Percentiles rank a stretch among this genome's conserved stretches.
Conservation (phyloP, 495 filamentous ascomycete species). For the Talaromyces thailandensis region DNA sequence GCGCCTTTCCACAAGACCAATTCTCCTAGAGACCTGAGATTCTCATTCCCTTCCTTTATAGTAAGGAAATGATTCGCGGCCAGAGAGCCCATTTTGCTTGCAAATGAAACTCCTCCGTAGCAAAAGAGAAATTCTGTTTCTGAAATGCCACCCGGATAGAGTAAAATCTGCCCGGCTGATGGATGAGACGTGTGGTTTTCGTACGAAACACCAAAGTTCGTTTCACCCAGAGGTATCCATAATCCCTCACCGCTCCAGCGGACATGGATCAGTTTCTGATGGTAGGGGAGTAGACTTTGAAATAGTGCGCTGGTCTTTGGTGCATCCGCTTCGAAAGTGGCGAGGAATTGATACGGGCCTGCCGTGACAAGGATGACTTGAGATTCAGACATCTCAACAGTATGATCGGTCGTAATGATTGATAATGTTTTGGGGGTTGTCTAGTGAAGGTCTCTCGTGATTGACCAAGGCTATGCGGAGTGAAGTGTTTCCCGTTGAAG, state of each 20-base stretch:
- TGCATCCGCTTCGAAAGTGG: conserved; percentile 13
- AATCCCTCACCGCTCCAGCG: conserved; percentile 19
- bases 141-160: conserved; percentile 19
- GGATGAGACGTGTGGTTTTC: conserved; percentile 21
- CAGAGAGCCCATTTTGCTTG: conserved; percentile 17
- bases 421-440: too few species aligned
- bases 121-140: conserved; percentile 20
- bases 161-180: conserved; percentile 14
- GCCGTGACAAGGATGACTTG: conserved; percentile 14
- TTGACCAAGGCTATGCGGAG: too few species aligned
- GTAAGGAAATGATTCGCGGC: conserved; percentile 21
- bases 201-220: conserved; percentile 15
- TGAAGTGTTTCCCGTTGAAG: too few species aligned
- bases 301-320: conserved; percentile 17
- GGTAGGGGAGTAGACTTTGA: conserved; percentile 16
- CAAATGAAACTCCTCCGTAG: conserved; percentile 17
- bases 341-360: conserved; percentile 14
- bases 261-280: conserved; percentile 19
- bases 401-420: neutral
- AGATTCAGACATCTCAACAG: neutral
- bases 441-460: too few species aligned
- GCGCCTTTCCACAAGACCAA: conserved; percentile 15
- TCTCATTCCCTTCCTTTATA: conserved; percentile 14
- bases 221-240: conserved; percentile 20
- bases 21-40: conserved; percentile 13